Evolutionary conservation across 441 rosid species (phyloP).

Genomic region (Arabidopsis lyrata): DNA sequence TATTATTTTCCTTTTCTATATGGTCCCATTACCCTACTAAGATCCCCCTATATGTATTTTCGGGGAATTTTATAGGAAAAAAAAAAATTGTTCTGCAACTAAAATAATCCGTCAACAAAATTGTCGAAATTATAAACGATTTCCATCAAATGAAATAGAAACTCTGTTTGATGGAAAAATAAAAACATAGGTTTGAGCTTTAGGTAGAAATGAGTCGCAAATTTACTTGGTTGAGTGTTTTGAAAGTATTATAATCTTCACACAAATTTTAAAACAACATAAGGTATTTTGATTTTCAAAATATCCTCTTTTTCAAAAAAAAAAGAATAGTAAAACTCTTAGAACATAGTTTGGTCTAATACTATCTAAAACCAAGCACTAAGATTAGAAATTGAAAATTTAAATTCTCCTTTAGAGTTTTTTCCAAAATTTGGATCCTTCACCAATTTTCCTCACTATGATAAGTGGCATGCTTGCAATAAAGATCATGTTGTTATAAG

Average conservation of each 20-base stretch:
- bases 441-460: no score
- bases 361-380: no score
- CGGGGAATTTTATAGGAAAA: background rate
- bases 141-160: background rate
- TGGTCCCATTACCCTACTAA: constrained; percentile 29
- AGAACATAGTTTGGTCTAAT: background rate
- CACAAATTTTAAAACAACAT: background rate
- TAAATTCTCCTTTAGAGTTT: no score
- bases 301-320: no score
- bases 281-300: no score
- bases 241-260: background rate
- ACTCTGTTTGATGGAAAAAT: background rate
- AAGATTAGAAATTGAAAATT: no score
- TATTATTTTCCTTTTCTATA: background rate
- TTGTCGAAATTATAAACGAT: background rate
- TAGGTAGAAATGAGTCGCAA: background rate
- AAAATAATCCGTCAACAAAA: background rate
- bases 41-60: constrained; percentile 12
- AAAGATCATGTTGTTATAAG: background rate
- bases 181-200: background rate
- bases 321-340: no score
- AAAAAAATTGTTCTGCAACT: background rate
- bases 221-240: background rate
- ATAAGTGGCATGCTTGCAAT: background rate
- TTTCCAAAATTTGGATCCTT: no score